Conservation (phyloP, 169 alveolate genomes). For the Eimeria falciformis region DNA sequence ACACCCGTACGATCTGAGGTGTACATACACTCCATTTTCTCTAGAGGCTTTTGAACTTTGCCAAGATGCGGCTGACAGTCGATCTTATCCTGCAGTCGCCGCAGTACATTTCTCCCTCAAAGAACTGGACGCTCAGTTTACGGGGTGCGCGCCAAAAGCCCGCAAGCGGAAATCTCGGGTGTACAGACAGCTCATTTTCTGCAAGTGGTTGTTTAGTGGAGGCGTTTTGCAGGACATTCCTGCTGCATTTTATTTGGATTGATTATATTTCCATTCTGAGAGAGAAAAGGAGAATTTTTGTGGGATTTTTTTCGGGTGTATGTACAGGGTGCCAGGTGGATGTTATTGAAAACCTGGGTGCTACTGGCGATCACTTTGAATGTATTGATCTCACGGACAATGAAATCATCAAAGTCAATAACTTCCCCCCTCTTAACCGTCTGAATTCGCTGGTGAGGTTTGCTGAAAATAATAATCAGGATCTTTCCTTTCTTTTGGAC, state of each 20-base stretch:
- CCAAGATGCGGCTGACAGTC: constrained; percentile 82
- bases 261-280: background rate
- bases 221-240: background rate
- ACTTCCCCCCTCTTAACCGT: constrained; percentile 89
- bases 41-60: constrained; percentile 6
- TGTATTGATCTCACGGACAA: constrained; percentile 93
- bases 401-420: constrained; percentile 89
- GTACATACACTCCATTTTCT: too few species aligned
- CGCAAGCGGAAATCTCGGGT: constrained; percentile 25
- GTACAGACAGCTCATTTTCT: background rate
- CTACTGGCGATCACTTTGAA: constrained; percentile 92
- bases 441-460: constrained; percentile 87
- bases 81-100: constrained; percentile 82
- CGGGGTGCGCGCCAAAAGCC: constrained; percentile 76
- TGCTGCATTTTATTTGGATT: background rate
- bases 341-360: constrained; percentile 91
- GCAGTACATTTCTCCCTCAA: constrained; percentile 80
- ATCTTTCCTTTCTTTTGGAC: too few species aligned
- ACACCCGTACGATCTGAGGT: too few species aligned
- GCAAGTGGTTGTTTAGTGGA: too few species aligned
- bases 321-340: constrained; percentile 88
- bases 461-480: background rate
- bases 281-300: background rate
- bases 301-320: constrained; percentile 1
- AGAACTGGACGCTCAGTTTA: constrained; percentile 80